Conservation (phyloP, 1,139 yeast species). For the Protomyces lactucae-debilis region DNA sequence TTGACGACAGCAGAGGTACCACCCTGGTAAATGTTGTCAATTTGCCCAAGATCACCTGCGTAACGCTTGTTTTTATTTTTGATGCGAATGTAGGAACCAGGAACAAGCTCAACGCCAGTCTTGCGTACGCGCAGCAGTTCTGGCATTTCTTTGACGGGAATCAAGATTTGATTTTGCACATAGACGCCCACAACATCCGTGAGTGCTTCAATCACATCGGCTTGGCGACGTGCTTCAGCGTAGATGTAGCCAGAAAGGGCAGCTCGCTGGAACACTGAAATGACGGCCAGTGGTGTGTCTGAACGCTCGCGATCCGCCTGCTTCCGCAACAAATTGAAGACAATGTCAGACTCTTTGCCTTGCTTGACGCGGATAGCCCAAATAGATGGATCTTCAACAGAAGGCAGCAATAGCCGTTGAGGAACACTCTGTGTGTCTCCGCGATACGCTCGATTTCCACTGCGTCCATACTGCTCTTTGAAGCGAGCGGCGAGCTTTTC, state of each 20-base stretch:
- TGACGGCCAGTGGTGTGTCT: slow-evolving; percentile 61
- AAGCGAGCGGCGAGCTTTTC: slow-evolving; percentile 88
- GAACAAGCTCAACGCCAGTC: slow-evolving; percentile 80
- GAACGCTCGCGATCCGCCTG: slow-evolving; percentile 62
- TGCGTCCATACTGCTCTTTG: slow-evolving; percentile 86
- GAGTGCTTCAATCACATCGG: slow-evolving; percentile 84
- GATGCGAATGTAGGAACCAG: slow-evolving; percentile 71
- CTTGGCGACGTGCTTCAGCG: slow-evolving; percentile 88
- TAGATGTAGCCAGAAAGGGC: slow-evolving; percentile 86
- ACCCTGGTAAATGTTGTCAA: slow-evolving; percentile 87
- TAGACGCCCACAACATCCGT: slow-evolving; percentile 85
- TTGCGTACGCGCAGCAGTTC: slow-evolving; percentile 86
- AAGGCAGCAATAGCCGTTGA: slow-evolving; percentile 86
- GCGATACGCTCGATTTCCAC: slow-evolving; percentile 73
- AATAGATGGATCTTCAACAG: slow-evolving; percentile 92
- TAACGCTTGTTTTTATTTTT: slow-evolving; percentile 87
- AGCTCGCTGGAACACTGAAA: slow-evolving; percentile 93
- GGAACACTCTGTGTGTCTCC: slow-evolving; percentile 89
- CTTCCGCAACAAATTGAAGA: slow-evolving; percentile 75
- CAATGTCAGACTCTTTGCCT: slow-evolving; percentile 88
- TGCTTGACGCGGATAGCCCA: slow-evolving; percentile 94
- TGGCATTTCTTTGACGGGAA: slow-evolving; percentile 93
- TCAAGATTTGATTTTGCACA: slow-evolving; percentile 54
- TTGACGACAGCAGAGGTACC: slow-evolving; percentile 91
- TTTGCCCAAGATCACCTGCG: slow-evolving; percentile 87